Evolutionary conservation across 2,329 filamentous ascomycete species (phyloP).

Genomic region (Periconia sp.): DNA sequence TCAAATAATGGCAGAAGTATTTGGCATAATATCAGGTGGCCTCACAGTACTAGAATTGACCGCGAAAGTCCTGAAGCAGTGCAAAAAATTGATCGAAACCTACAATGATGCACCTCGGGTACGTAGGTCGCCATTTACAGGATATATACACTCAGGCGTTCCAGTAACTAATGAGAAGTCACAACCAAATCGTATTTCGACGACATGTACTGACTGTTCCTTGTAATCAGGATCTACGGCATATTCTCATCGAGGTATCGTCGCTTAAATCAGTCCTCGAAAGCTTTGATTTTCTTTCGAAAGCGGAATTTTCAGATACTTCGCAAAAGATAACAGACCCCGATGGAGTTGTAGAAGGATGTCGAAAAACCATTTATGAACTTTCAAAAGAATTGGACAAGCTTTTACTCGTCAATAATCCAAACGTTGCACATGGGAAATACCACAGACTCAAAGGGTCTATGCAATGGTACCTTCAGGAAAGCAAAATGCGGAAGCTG

Average conservation of each 20-base stretch:
- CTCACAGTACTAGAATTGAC: slow-evolving; percentile 11
- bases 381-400: slow-evolving; percentile 9
- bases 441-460: slow-evolving; percentile 5
- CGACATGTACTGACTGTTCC: neutral
- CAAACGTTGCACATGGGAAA: neutral
- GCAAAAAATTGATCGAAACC: slow-evolving; percentile 15
- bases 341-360: slow-evolving; percentile 6
- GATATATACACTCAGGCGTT: neutral
- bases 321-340: neutral
- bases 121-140: neutral
- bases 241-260: slow-evolving; percentile 12
- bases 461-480: slow-evolving; percentile 11
- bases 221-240: slow-evolving; percentile 5
- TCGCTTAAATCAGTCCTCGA: slow-evolving; percentile 12
- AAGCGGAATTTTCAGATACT: slow-evolving; percentile 5
- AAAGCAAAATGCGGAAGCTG: slow-evolving; percentile 9
- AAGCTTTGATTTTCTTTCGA: slow-evolving; percentile 4
- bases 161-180: too few relatives aligned
- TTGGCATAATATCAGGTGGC: slow-evolving; percentile 6
- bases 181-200: too few relatives aligned
- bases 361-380: slow-evolving; percentile 5
- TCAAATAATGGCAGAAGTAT: slow-evolving; percentile 10
- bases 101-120: slow-evolving; percentile 5
- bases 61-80: slow-evolving; percentile 9
- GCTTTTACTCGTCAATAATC: slow-evolving; percentile 1